Conservation (phyloP, 2,329 filamentous ascomycete genomes). For the Penicillium hordei region DNA sequence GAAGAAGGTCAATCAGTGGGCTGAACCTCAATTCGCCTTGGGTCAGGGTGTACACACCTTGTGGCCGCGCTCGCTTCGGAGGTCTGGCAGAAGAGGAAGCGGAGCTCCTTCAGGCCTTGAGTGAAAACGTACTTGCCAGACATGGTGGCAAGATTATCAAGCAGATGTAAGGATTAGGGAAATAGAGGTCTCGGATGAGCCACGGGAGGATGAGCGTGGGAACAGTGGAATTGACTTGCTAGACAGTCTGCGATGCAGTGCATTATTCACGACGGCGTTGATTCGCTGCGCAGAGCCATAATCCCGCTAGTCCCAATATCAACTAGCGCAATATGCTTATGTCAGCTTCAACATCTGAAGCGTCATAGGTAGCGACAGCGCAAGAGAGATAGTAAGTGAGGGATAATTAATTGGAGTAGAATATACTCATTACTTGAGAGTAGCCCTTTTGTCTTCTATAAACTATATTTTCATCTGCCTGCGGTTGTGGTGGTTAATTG, state of each 20-base stretch:
- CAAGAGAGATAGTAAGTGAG: not conserved
- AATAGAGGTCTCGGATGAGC: slow-evolving; percentile 8
- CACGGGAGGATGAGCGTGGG: slow-evolving; percentile 6
- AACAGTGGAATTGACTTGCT: slow-evolving; percentile 4
- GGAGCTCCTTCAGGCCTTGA: slow-evolving; percentile 86
- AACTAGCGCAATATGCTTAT: slow-evolving; percentile 27
- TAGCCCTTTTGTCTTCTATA: too few species aligned
- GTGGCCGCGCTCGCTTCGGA: slow-evolving; percentile 85
- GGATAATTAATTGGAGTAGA: not conserved
- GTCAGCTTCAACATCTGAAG: slow-evolving; percentile 21
- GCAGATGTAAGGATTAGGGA: slow-evolving; percentile 1
- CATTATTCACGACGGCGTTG: slow-evolving; percentile 25
- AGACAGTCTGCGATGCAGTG: slow-evolving; percentile 11
- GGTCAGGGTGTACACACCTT: slow-evolving; percentile 60
- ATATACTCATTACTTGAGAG: not conserved
- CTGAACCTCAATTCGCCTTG: not conserved
- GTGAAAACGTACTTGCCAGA: slow-evolving; percentile 90
- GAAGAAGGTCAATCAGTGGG: not conserved
- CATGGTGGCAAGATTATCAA: slow-evolving; percentile 58
- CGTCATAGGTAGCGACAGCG: slow-evolving; percentile 1
- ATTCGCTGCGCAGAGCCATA: slow-evolving; percentile 23
- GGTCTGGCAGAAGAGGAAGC: slow-evolving; percentile 96
- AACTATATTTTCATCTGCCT: not conserved
- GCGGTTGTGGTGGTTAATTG: slow-evolving; percentile 11
- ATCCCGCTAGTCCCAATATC: slow-evolving; percentile 16